Evolutionary conservation across 2,329 filamentous ascomycete species (phyloP), one percentile per base, ranked within the genome.

Genomic region (Podosphaera aphanis): DNA sequence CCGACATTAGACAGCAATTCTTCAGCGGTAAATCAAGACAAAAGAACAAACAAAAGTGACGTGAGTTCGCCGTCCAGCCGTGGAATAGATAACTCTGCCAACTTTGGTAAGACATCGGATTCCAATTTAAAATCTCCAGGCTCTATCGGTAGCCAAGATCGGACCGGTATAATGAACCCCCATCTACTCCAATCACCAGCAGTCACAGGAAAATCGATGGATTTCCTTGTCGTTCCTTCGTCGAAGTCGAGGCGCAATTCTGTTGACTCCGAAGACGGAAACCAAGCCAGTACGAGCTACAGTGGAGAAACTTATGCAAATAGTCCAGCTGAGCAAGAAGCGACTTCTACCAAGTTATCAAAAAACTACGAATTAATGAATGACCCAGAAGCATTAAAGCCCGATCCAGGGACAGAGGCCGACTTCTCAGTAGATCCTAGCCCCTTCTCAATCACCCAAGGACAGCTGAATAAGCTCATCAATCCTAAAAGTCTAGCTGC

Each of bases 401-500:
- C 81, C 0, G 80, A 86, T 56, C 78, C 75, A 1, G 78, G 77
- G 5, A 78, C 73, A 1, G 79, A 85, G 60, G 69, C 65, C 16
- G 76, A 82, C 50, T 88, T 83, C 54, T 56, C 71, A 38, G 70
- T 77, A 15, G 66, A 74, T 41, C 65, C 78, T 53, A 83, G 81
- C 59, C 73, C 69, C 39, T 84, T 85, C 54, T 80, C 78, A 7
- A 84, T 77, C 55, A 71, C 75, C 0, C 77, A 77, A 10, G 82
- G 81, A 20, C 79, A 82, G 53, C 63, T 83, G 54, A 75, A 73
- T 50, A 88, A 88, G 62, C 63, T 90, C 5, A 66, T 85, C 44
- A 86, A 86, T 51, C 82, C 83, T 0, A 90, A 90, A 62, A 85
- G 70, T 53, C 65, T 82, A 49, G 66, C 72, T 21, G 82, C 81